Base-by-base conservation (phyloP, 2,329 filamentous ascomycete genomes). In the Colletotrichum phormii region DNA sequence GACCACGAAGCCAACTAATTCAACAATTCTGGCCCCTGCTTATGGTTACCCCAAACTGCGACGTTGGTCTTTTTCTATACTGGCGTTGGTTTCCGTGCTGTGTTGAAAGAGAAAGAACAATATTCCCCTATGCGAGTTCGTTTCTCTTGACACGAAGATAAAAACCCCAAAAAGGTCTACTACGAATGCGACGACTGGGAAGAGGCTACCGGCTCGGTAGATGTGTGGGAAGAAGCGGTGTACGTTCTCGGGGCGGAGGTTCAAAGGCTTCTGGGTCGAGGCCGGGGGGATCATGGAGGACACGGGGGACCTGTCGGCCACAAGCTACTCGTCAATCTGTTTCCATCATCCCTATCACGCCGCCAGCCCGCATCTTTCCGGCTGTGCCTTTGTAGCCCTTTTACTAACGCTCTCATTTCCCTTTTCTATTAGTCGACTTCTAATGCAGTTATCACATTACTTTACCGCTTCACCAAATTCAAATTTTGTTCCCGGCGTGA, bases 381-480 rank as follows among this genome's bases (percentile, higher is more conserved):
- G 49, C 54, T 66, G 64, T 72, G 49, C 59, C 72, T 75, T 73
- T 75, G 75, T 76, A 75, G 76, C 69, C 75, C 71, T 72, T 73
- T 73, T 61, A 79, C 73, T 82, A 77, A 79, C 71, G 57, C 67
- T 63, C 71, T 58, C 37, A 66, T 81, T 83, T 83, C 84, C 81
- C 82, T 84, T 83, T 86, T 87, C 83, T 86, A 86, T 80, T 90
- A 89, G 84, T 89, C 85, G 84, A 85, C 86, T 89, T 89, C 85
- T 90, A 90, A 90, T 90, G 86, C 87, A 89, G 85, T 89, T 88
- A 89, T 89, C 85, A 86, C 83, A 84, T 84, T 83, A 83, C 82
- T 84, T 83, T 78, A 80, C 81, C 59, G 42, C 26, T 64, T 71
- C 51, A 53, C 54, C 37, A 64, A 37, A 26, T 13, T 15, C 31